Percentiles rank a stretch among this genome's conserved stretches.
Conservation (phyloP, 2,329 filamentous ascomycete genomes). For the Fusarium pseudonygamai region DNA sequence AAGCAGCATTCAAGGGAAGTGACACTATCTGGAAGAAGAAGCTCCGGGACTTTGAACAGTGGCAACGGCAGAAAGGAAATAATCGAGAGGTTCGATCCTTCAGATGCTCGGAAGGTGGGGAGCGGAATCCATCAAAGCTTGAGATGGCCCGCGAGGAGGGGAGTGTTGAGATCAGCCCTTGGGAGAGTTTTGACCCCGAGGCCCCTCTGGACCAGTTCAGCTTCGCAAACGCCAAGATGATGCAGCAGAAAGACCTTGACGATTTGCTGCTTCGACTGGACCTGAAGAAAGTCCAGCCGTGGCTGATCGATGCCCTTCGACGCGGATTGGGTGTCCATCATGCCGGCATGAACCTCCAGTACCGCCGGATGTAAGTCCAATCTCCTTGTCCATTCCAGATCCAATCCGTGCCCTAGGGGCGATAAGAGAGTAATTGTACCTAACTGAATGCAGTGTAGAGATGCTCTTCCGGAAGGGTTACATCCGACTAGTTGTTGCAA, state of each 20-base stretch:
- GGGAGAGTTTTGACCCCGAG: slow-evolving; percentile 60
- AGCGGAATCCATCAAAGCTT: slow-evolving; percentile 56
- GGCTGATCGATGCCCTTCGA: slow-evolving; percentile 68
- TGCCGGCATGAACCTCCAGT: slow-evolving; percentile 65
- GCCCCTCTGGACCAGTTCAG: slow-evolving; percentile 70
- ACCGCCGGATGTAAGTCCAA: slow-evolving; percentile 68
- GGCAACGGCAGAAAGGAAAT: neutral
- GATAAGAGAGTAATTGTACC: neutral
- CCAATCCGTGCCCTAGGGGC: neutral
- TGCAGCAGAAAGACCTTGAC: neutral
- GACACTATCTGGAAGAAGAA: slow-evolving; percentile 52
- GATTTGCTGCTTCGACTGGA: slow-evolving; percentile 62
- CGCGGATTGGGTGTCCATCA: slow-evolving; percentile 82
- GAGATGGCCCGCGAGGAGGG: slow-evolving; percentile 67
- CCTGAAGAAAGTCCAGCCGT: slow-evolving; percentile 62
- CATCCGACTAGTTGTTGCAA: slow-evolving; percentile 76
- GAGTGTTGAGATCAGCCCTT: slow-evolving; percentile 59
- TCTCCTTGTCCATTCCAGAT: neutral
- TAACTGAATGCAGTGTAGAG: slow-evolving; percentile 63
- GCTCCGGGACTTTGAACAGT: neutral
- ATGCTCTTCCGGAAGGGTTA: slow-evolving; percentile 79
- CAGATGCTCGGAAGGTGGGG: neutral
- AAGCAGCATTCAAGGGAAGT: slow-evolving; percentile 57
- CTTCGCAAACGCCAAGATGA: slow-evolving; percentile 69
- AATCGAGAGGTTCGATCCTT: neutral